Evolutionary conservation across 768 basidiomycete species (phyloP).

Genomic region (Phylloporus rhodoxanthus): DNA sequence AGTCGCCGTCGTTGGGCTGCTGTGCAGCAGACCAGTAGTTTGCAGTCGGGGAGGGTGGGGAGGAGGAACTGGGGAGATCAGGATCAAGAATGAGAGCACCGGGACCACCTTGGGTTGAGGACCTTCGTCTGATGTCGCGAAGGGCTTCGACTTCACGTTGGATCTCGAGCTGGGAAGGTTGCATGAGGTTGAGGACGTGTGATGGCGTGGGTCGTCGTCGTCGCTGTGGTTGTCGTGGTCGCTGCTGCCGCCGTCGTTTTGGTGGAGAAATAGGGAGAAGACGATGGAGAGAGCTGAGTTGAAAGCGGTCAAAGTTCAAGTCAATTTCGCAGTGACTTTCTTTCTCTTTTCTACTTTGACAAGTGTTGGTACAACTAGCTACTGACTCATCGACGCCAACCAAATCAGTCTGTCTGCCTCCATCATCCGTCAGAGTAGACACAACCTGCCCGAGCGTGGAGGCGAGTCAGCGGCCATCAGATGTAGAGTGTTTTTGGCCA

Average conservation of each 20-base stretch:
- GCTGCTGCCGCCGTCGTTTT: conserved; percentile 8
- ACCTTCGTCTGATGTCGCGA: conserved; percentile 78
- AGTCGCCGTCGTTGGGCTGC: conserved; percentile 41
- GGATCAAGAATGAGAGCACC: conserved; percentile 85
- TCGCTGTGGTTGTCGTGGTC: conserved; percentile 8
- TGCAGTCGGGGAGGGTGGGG: conserved; percentile 52
- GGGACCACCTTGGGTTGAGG: conserved; percentile 65
- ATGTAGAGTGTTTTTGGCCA: conserved; percentile 15
- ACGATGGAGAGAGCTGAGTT: not conserved
- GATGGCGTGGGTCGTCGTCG: conserved; percentile 4
- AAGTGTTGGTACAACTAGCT: conserved; percentile 2
- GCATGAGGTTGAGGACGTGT: conserved; percentile 36
- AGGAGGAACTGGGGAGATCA: conserved; percentile 75
- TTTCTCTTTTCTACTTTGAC: not conserved
- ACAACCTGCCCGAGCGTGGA: not conserved
- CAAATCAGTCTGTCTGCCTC: conserved; percentile 17
- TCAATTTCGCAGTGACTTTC: conserved; percentile 12
- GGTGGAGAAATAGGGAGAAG: not conserved
- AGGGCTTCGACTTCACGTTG: conserved; percentile 82
- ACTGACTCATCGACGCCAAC: conserved; percentile 9
- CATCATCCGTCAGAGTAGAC: conserved; percentile 7
- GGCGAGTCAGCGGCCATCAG: conserved; percentile 23
- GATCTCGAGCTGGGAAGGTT: conserved; percentile 80
- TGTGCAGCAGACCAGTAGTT: conserved; percentile 44
- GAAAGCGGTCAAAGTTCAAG: not conserved